Evolutionary conservation across 768 basidiomycete species (phyloP).

Genomic region (Lentinus tigrinus): DNA sequence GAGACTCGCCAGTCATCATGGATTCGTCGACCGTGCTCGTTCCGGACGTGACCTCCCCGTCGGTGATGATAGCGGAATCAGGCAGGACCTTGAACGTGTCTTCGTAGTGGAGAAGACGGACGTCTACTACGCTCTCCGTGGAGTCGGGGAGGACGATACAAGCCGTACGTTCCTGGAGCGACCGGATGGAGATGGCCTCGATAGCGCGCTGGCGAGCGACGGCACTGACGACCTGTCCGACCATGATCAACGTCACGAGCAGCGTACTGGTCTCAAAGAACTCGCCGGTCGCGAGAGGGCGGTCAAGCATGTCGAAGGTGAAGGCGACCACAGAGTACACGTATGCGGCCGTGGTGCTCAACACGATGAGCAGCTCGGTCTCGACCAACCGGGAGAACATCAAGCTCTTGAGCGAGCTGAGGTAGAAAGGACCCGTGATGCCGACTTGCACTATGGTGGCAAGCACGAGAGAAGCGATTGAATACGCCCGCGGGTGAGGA

Average conservation of each 20-base stretch:
- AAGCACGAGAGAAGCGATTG: constrained; percentile 36
- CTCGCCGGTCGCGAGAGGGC: constrained; percentile 29
- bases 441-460: constrained; percentile 38
- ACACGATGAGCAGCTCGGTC: constrained; percentile 37
- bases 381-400: constrained; percentile 37
- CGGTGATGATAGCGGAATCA: constrained; percentile 37
- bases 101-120: constrained; percentile 34
- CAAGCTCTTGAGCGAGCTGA: constrained; percentile 35
- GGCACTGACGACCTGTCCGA: constrained; percentile 39
- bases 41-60: constrained; percentile 37
- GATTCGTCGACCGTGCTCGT: constrained; percentile 41
- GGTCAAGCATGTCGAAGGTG: constrained; percentile 31
- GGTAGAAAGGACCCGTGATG: constrained; percentile 37
- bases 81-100: constrained; percentile 37
- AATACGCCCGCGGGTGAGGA: constrained; percentile 31
- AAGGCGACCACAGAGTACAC: constrained; percentile 41
- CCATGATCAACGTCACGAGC: constrained; percentile 41
- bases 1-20: constrained; percentile 42
- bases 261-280: constrained; percentile 47
- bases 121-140: constrained; percentile 21
- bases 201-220: constrained; percentile 37
- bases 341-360: constrained; percentile 41
- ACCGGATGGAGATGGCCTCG: constrained; percentile 32
- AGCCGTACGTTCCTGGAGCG: constrained; percentile 33
- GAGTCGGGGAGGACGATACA: constrained; percentile 30